These are phyloP conservation scores for California macrophylla DNA, from an alignment of 441 rosid species.

Conservation along the genomic window DNA sequence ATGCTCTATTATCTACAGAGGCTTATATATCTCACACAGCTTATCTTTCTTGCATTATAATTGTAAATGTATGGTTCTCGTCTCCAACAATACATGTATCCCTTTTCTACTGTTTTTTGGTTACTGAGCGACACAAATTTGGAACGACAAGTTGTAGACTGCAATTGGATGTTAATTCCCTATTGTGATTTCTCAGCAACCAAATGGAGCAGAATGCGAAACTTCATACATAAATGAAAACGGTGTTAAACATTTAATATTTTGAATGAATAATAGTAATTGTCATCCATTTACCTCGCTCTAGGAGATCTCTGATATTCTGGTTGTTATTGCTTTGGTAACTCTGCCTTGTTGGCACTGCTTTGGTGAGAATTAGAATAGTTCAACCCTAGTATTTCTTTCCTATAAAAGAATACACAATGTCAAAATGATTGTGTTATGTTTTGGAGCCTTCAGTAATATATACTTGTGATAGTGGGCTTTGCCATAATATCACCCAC, in stretches of 20 bases:
- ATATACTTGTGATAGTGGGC: too few relatives aligned
- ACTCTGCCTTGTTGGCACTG: not conserved
- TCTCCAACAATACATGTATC: not conserved
- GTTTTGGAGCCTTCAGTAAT: too few relatives aligned
- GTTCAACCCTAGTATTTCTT: not conserved
- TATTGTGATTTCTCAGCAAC: too few relatives aligned
- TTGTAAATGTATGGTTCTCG: not conserved
- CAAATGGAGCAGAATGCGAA: too few relatives aligned
- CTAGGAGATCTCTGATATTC: not conserved
- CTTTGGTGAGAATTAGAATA: not conserved
- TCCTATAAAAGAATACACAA: too few relatives aligned
- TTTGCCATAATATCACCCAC: too few relatives aligned
- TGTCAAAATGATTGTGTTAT: too few relatives aligned
- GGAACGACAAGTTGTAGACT: not conserved
- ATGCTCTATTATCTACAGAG: not conserved
- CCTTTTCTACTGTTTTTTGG: not conserved
- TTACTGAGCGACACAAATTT: not conserved
- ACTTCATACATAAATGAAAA: not conserved
- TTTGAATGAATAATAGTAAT: too few relatives aligned
- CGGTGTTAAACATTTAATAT: not conserved
- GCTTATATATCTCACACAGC: not conserved
- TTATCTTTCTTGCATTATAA: not conserved
- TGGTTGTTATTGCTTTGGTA: not conserved
- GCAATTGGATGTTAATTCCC: too few relatives aligned
- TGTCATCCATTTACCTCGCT: not conserved